Base-by-base conservation (phyloP, 768 basidiomycete genomes). In the Tylopilus sp. region DNA sequence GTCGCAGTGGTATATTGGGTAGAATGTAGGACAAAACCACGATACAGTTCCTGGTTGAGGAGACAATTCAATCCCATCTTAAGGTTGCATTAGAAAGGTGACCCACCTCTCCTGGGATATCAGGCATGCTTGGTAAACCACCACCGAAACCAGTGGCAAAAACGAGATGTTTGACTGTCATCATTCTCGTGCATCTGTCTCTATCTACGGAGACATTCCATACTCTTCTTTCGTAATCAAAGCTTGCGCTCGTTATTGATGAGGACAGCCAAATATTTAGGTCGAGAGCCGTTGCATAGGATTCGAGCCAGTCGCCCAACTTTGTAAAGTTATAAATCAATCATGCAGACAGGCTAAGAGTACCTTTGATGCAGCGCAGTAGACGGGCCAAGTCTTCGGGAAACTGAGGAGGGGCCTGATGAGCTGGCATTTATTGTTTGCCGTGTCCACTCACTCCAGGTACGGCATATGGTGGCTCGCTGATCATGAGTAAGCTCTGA, bases 261-360 rank as follows among this genome's bases (percentile, higher is more conserved):
- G 79, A 69, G 0, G 76, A 77, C 0, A 75, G 76, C 85, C 82
- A 85, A 17, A 83, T 75, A 55, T 83, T 79, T 8, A 88, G 60
- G 51, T 86, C 85, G 50, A 85, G 69, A 4, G 75, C 62, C 10
- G 75, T 69, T 0, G 78, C 82, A 52, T 86, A 87, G 8, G 61
- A 69, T 61, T 87, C 84, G 1, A 86, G 72, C 80, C 80, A 86
- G 53, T 81, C 79, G 5, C 75, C 82, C 31, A 86, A 66, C 79
- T 82, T 30, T 17, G 41, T 7, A 25, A 8, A 18, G 28, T 47
- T 31, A 38, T 52, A 50, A 17, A 35, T 18, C 23, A 35, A n/a
- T 23, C 12, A 33, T 0, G 11, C 2, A 23, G 36, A 15, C 47
- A 4, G 12, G 21, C 10, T 18, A 8, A 40, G 48, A 38, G 26